phyloP scores from a whole-genome alignment of 2,329 filamentous ascomycete genomes.

The Nigrograna mackinnonii region DNA sequence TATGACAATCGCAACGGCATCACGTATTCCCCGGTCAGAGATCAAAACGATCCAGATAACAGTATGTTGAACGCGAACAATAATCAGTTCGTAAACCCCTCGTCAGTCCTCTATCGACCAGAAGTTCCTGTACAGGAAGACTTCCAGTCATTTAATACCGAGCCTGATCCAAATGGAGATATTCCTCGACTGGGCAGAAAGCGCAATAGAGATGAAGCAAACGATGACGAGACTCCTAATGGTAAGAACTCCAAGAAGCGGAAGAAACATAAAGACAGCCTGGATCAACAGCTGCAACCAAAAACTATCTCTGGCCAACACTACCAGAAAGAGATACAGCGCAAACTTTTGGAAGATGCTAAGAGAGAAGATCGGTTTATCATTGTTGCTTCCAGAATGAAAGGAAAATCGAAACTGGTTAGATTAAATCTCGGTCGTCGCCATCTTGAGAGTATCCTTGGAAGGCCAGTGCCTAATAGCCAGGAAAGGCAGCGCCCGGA shows the following conservation, averaged over 20 bases:
- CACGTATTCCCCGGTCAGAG: conserved; percentile 44
- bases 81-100: conserved; percentile 6
- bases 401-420: conserved; percentile 49
- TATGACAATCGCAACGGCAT: conserved; percentile 41
- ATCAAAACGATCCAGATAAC: too few relatives aligned
- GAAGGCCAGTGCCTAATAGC: conserved; percentile 33
- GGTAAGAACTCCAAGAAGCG: conserved; percentile 23
- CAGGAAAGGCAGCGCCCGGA: conserved; percentile 17
- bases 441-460: conserved; percentile 39
- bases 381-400: conserved; percentile 49
- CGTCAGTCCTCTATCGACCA: conserved; percentile 14
- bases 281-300: conserved; percentile 32
- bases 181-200: conserved; percentile 36
- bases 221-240: conserved; percentile 22
- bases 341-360: conserved; percentile 44
- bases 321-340: conserved; percentile 53
- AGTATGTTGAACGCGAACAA: conserved; percentile 16
- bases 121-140: conserved; percentile 16
- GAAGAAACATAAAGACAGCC: conserved; percentile 42
- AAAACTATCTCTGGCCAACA: conserved; percentile 51
- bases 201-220: conserved; percentile 27
- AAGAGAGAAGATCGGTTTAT: conserved; percentile 50
- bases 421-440: conserved; percentile 41
- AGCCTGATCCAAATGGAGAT: conserved; percentile 26
- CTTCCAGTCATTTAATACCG: conserved; percentile 22